Percentiles rank a stretch among this genome's conserved stretches.
Evolutionary conservation across 352 stramenopile genomes (phyloP).

Genomic region (Pythium insidiosum): DNA sequence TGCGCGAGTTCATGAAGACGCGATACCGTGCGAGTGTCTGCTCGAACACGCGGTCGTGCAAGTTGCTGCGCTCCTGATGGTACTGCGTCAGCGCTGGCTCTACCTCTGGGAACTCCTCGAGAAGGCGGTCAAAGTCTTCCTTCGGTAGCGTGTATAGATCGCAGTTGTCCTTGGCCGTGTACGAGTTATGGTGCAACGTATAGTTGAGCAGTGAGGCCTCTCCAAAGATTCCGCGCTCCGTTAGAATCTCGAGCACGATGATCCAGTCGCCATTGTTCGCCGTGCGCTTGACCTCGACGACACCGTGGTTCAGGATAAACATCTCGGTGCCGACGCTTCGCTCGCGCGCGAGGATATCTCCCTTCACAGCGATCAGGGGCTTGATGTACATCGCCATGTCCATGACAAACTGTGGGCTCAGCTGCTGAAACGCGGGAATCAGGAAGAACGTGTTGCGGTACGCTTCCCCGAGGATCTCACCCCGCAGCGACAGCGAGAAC

Average conservation of each 20-base stretch:
- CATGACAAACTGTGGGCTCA: constrained; percentile 75
- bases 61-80: constrained; percentile 43
- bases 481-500: constrained; percentile 64
- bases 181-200: constrained; percentile 67
- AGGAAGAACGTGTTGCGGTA: constrained; percentile 69
- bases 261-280: constrained; percentile 46
- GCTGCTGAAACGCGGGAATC: constrained; percentile 56
- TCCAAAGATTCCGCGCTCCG: constrained; percentile 56
- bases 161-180: constrained; percentile 58
- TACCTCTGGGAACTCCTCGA: constrained; percentile 75
- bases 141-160: constrained; percentile 74
- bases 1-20: constrained; percentile 48
- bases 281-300: constrained; percentile 63
- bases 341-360: constrained; percentile 56
- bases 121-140: constrained; percentile 70
- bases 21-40: constrained; percentile 61
- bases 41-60: constrained; percentile 63
- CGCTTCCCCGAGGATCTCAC: constrained; percentile 68
- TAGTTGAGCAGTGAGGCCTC: constrained; percentile 68
- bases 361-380: constrained; percentile 57
- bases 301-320: constrained; percentile 73
- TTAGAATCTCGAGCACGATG: constrained; percentile 70
- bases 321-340: constrained; percentile 66
- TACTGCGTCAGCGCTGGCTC: constrained; percentile 52
- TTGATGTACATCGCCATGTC: constrained; percentile 86